Evolutionary conservation across 805 yeast genomes (phyloP).

Genomic region (Candida vartiovaarae): DNA sequence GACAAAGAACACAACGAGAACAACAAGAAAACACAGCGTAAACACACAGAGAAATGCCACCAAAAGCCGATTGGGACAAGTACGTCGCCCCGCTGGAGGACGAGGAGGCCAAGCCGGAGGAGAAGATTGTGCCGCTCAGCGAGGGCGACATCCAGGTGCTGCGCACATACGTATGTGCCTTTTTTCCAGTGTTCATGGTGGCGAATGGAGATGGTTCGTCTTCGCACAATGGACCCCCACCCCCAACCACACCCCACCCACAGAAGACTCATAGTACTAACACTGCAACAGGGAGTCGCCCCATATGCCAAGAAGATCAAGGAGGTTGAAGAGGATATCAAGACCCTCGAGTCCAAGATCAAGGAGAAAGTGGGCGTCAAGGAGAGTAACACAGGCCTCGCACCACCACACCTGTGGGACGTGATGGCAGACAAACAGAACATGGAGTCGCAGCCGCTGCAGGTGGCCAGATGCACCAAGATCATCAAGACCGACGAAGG

Average conservation of each 20-base stretch:
- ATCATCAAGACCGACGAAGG: constrained; percentile 65
- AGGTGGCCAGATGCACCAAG: constrained; percentile 98
- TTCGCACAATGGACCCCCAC: too few species aligned
- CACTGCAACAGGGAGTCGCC: constrained; percentile 63
- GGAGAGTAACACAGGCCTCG: constrained; percentile 96
- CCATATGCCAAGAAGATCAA: constrained; percentile 84
- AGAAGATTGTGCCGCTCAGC: constrained; percentile 75
- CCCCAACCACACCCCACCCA: too few species aligned
- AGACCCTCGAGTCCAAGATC: constrained; percentile 75
- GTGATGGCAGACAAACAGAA: constrained; percentile 93
- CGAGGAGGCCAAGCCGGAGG: constrained; percentile 45
- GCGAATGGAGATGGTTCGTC: background rate
- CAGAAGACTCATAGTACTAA: constrained; percentile 5
- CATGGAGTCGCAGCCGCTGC: constrained; percentile 88
- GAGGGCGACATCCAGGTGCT: constrained; percentile 97
- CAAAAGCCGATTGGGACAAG: constrained; percentile 98
- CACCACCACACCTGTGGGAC: constrained; percentile 97
- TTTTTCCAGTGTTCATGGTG: background rate
- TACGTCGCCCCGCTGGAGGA: constrained; percentile 80
- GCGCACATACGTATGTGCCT: constrained; percentile 60
- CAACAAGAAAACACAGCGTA: background rate
- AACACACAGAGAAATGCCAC: constrained; percentile 57
- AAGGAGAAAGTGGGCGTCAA: constrained; percentile 92
- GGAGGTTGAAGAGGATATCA: constrained; percentile 78
- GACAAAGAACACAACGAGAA: background rate